A percentile compares a stretch with the other conserved stretches of the same genome.
Conservation (phyloP, 371 early-diverging fungal species). For the Caulochytrium protostelioides region DNA sequence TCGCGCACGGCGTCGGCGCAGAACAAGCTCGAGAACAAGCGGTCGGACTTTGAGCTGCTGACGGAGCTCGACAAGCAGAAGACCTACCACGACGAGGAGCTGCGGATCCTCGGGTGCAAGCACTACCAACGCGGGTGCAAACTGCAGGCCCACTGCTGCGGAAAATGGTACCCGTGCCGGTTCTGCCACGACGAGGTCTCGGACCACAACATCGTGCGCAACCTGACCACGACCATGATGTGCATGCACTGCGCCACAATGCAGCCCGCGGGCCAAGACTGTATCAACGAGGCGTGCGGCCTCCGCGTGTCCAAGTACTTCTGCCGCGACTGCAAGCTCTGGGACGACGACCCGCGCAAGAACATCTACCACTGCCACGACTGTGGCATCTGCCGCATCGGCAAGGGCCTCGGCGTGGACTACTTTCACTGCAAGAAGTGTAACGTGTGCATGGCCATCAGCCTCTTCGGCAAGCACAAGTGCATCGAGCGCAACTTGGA, state of each 20-base stretch:
- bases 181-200: constrained; percentile 85
- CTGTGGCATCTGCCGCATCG: constrained; percentile 85
- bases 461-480: constrained; percentile 51
- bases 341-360: constrained; percentile 65
- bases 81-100: constrained; percentile 29
- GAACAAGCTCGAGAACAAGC: constrained; percentile 13
- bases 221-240: constrained; percentile 60
- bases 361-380: constrained; percentile 76
- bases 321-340: constrained; percentile 79
- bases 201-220: constrained; percentile 57
- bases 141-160: constrained; percentile 80
- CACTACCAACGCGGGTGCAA: constrained; percentile 80
- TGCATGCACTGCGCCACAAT: constrained; percentile 72
- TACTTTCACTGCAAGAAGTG: constrained; percentile 89
- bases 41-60: constrained; percentile 12
- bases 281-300: constrained; percentile 39
- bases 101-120: constrained; percentile 52
- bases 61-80: constrained; percentile 19
- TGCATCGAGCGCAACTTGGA: constrained; percentile 85
- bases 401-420: constrained; percentile 50
- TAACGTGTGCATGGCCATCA: constrained; percentile 69
- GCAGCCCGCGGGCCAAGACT: constrained; percentile 58
- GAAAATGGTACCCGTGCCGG: constrained; percentile 68
- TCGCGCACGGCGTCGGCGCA: constrained; percentile 7
- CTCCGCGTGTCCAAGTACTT: constrained; percentile 51